Conservation (phyloP, 257 asterid species). For the Fraxinus americana region DNA sequence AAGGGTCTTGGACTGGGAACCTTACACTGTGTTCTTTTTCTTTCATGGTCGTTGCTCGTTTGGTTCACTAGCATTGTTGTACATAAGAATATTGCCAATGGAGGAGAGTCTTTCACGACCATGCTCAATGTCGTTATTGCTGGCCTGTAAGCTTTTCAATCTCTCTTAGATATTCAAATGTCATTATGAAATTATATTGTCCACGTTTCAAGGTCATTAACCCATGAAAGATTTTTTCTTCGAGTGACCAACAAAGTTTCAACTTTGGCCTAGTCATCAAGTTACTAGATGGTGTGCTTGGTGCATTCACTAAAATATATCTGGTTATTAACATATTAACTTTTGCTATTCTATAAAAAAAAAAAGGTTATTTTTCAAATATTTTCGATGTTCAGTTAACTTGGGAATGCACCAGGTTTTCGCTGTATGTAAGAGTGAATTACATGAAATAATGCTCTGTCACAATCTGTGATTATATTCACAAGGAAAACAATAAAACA, state of each 20-base stretch:
- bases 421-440: neutral
- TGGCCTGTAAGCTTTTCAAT: slow-evolving; percentile 69
- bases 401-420: neutral
- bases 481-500: neutral
- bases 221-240: neutral
- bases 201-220: neutral
- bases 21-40: slow-evolving; percentile 83
- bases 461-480: neutral
- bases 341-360: neutral
- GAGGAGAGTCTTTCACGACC: slow-evolving; percentile 95
- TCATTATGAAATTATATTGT: neutral
- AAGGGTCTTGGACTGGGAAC: slow-evolving; percentile 95
- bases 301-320: neutral
- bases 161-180: neutral
- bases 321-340: neutral
- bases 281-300: neutral
- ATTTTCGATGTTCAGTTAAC: neutral
- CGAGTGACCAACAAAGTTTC: neutral
- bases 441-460: neutral
- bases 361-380: neutral
- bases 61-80: slow-evolving; percentile 96
- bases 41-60: slow-evolving; percentile 93
- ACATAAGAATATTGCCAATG: slow-evolving; percentile 84
- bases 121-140: slow-evolving; percentile 98
- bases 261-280: neutral